A percentile compares a stretch with the other conserved stretches of the same genome.
phyloP scores from a whole-genome alignment of 495 filamentous ascomycete species.

The Melanomma pulvis-pyrius region DNA sequence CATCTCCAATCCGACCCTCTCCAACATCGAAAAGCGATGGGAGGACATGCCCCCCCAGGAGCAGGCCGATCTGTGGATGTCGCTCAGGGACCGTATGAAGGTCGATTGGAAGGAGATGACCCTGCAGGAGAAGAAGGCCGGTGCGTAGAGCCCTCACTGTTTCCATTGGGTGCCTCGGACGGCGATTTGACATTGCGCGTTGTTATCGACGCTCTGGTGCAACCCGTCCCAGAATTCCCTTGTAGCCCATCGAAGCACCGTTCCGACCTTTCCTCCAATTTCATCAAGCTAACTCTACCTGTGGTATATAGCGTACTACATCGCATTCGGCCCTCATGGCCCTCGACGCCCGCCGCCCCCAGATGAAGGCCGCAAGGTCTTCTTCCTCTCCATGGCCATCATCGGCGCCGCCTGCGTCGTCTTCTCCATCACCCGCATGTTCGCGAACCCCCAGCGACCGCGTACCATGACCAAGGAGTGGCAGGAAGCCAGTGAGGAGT shows the following conservation, averaged over 20 bases:
- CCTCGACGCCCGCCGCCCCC: slow-evolving; percentile 80
- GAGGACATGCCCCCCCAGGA: slow-evolving; percentile 95
- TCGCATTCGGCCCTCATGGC: slow-evolving; percentile 94
- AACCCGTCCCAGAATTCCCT: not conserved
- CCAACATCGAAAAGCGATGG: slow-evolving; percentile 99
- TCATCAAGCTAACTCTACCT: slow-evolving; percentile 23
- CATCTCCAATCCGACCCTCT: slow-evolving; percentile 95
- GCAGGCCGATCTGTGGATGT: slow-evolving; percentile 99
- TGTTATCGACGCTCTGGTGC: slow-evolving; percentile 16
- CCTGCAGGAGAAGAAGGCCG: slow-evolving; percentile 95
- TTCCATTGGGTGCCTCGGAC: slow-evolving; percentile 16
- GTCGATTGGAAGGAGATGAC: slow-evolving; percentile 93
- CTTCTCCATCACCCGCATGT: slow-evolving; percentile 41
- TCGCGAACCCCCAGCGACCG: slow-evolving; percentile 64
- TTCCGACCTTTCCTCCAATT: not conserved
- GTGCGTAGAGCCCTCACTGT: slow-evolving; percentile 61
- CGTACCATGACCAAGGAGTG: slow-evolving; percentile 93
- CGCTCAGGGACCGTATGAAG: slow-evolving; percentile 97
- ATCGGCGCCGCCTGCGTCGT: slow-evolving; percentile 37
- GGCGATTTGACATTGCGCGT: slow-evolving; percentile 1
- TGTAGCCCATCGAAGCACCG: not conserved
- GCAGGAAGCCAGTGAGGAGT: slow-evolving; percentile 90
- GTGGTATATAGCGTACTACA: slow-evolving; percentile 83
- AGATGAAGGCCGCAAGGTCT: slow-evolving; percentile 76
- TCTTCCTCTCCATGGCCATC: slow-evolving; percentile 68